Percentiles rank a stretch among this genome's conserved stretches.
Evolutionary conservation across 805 yeast species (phyloP).

Genomic region (Ogataea trehaloabstinens): DNA sequence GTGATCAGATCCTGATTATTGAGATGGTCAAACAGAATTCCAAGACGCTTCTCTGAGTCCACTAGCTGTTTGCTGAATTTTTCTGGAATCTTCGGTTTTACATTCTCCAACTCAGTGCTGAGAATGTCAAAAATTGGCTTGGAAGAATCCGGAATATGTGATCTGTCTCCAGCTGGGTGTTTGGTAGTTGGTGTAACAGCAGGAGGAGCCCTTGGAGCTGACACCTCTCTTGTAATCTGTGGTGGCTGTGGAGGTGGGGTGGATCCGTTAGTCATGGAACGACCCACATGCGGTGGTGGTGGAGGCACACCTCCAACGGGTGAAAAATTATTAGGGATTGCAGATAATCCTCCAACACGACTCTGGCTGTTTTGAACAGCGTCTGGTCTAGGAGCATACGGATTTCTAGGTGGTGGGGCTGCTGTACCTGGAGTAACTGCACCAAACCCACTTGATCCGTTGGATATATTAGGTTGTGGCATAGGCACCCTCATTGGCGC

Average conservation of each 20-base stretch:
- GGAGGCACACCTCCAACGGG: neutral
- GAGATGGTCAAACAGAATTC: slow-evolving; percentile 73
- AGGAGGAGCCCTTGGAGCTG: slow-evolving; percentile 17
- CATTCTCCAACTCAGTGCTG: slow-evolving; percentile 50
- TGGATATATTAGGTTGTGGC: slow-evolving; percentile 21
- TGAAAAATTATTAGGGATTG: slow-evolving; percentile 1
- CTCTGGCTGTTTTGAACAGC: slow-evolving; percentile 7
- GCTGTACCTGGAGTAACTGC: slow-evolving; percentile 14
- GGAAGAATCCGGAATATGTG: slow-evolving; percentile 60
- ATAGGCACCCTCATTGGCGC: slow-evolving; percentile 27
- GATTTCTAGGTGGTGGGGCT: slow-evolving; percentile 25
- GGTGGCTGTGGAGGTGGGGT: slow-evolving; percentile 23
- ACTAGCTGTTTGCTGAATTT: slow-evolving; percentile 66
- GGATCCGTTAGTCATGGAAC: neutral
- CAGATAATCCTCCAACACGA: slow-evolving; percentile 4
- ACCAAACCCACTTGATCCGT: slow-evolving; percentile 4
- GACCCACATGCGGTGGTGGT: neutral
- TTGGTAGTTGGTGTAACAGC: slow-evolving; percentile 14
- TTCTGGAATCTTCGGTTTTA: slow-evolving; percentile 73
- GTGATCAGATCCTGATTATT: slow-evolving; percentile 68
- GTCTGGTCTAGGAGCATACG: slow-evolving; percentile 37
- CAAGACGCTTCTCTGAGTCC: slow-evolving; percentile 82
- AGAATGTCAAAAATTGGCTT: slow-evolving; percentile 60
- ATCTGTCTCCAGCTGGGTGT: slow-evolving; percentile 64
- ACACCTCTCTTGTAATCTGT: slow-evolving; percentile 15